Percentiles rank a stretch among this genome's conserved stretches.
phyloP scores from a whole-genome alignment of 1,139 yeast species.

The Hemisphaericaspora lyxosophila region DNA sequence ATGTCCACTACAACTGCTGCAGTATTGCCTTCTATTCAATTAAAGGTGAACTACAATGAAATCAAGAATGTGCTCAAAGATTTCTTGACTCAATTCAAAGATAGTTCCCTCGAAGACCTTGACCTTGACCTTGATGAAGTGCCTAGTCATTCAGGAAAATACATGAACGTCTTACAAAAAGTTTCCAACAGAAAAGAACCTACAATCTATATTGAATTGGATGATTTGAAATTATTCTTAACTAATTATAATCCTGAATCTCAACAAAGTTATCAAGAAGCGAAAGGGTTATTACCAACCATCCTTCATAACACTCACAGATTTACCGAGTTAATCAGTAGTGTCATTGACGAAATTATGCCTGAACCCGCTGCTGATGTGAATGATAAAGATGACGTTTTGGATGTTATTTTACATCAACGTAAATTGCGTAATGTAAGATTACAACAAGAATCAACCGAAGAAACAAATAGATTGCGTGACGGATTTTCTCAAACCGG shows the following conservation, averaged over 20 bases:
- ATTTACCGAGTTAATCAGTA: conserved; percentile 74
- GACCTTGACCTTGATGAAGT: conserved; percentile 21
- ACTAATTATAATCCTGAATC: conserved; percentile 31
- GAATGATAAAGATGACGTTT: conserved; percentile 80
- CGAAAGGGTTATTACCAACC: conserved; percentile 49
- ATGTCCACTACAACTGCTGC: conserved; percentile 32
- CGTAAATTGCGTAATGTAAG: conserved; percentile 80
- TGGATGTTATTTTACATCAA: conserved; percentile 91
- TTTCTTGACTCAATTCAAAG: conserved; percentile 61
- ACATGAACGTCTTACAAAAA: conserved; percentile 70
- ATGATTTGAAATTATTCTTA: conserved; percentile 75
- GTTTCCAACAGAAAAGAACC: conserved; percentile 80
- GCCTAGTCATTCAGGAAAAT: conserved; percentile 44
- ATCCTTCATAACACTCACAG: conserved; percentile 74
- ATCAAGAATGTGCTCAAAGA: conserved; percentile 53
- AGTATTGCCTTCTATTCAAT: conserved; percentile 55
- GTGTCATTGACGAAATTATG: conserved; percentile 74
- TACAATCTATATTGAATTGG: conserved; percentile 72
- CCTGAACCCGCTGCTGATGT: conserved; percentile 81
- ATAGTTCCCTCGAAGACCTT: conserved; percentile 23
- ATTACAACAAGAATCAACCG: conserved; percentile 63
- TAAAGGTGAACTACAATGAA: conserved; percentile 62
- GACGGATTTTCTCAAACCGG: conserved; percentile 30
- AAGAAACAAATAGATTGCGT: conserved; percentile 45
- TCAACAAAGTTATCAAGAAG: conserved; percentile 21